phyloP scores from a whole-genome alignment of 2,329 filamentous ascomycete species.

The Xylaria sp. region DNA sequence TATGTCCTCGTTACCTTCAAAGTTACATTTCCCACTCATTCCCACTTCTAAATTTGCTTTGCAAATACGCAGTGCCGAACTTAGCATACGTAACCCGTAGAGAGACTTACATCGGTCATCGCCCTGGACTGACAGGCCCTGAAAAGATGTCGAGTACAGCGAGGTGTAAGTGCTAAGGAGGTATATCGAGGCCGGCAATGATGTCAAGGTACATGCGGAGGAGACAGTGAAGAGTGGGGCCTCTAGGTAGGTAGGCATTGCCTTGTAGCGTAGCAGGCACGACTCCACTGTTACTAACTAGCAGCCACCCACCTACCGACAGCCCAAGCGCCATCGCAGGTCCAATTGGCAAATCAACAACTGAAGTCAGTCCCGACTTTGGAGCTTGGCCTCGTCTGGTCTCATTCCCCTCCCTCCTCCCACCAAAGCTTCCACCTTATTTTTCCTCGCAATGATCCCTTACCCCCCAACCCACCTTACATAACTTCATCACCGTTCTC shows the following conservation, averaged over 20 bases:
- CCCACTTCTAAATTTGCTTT: slow-evolving; percentile 1
- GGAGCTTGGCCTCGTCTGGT: slow-evolving; percentile 32
- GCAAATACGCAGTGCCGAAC: not conserved
- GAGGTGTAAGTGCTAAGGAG: not conserved
- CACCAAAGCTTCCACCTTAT: slow-evolving; percentile 30
- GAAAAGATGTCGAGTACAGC: not conserved
- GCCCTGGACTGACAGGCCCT: not conserved
- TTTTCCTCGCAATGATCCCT: slow-evolving; percentile 33
- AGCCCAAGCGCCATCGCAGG: slow-evolving; percentile 36
- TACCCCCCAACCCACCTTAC: slow-evolving; percentile 32
- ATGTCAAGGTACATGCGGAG: slow-evolving; percentile 11
- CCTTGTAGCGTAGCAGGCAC: slow-evolving; percentile 18
- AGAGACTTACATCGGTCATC: not conserved
- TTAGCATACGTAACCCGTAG: not conserved
- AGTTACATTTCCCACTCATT: not conserved
- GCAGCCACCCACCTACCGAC: slow-evolving; percentile 14
- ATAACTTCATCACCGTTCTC: slow-evolving; percentile 39
- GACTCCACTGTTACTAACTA: slow-evolving; percentile 13
- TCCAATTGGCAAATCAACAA: slow-evolving; percentile 40
- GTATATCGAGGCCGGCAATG: not conserved
- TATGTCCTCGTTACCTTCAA: not conserved
- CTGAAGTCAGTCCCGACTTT: slow-evolving; percentile 35
- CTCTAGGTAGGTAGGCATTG: not conserved
- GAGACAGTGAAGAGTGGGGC: slow-evolving; percentile 2
- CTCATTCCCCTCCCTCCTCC: slow-evolving; percentile 34